Conservation (phyloP, 2,329 filamentous ascomycete genomes). For the Clonostachys solani region DNA sequence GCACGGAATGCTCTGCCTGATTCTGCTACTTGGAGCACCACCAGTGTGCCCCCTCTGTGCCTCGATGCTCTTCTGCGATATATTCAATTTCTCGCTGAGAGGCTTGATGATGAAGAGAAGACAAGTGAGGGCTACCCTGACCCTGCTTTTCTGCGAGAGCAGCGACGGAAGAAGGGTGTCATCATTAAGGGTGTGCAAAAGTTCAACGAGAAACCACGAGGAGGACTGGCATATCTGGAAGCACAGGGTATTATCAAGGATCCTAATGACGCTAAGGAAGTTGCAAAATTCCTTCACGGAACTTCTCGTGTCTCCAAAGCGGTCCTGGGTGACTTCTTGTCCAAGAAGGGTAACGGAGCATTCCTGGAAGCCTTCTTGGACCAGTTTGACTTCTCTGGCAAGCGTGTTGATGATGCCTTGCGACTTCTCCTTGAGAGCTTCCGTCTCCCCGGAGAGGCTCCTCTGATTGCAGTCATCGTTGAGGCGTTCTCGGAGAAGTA, state of each 20-base stretch:
- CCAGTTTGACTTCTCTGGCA: constrained; percentile 82
- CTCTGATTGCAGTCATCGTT: constrained; percentile 89
- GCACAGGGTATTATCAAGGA: constrained; percentile 82
- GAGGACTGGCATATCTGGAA: constrained; percentile 79
- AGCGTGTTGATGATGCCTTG: constrained; percentile 86
- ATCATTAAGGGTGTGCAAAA: constrained; percentile 85
- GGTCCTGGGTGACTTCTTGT: constrained; percentile 85
- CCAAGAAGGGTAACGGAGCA: constrained; percentile 84
- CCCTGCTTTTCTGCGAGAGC: constrained; percentile 59
- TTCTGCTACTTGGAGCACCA: constrained; percentile 97
- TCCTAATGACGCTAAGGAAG: constrained; percentile 66
- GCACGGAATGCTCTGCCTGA: constrained; percentile 95
- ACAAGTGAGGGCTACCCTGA: constrained; percentile 62
- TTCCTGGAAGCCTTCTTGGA: constrained; percentile 81
- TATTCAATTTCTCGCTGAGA: constrained; percentile 86
- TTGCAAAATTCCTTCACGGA: constrained; percentile 83
- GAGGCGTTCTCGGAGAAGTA: constrained; percentile 86
- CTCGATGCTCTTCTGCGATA: constrained; percentile 88
- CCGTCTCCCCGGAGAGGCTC: constrained; percentile 87
- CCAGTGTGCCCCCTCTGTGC: constrained; percentile 92
- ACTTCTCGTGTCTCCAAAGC: constrained; percentile 89
- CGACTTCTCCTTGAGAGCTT: constrained; percentile 86
- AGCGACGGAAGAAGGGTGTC: constrained; percentile 76
- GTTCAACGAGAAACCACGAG: constrained; percentile 94
- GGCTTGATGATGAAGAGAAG: constrained; percentile 69